Evolutionary conservation across 768 basidiomycete genomes (phyloP), one percentile per base, ranked within the genome.

Genomic region (Gymnopilus junonius): DNA sequence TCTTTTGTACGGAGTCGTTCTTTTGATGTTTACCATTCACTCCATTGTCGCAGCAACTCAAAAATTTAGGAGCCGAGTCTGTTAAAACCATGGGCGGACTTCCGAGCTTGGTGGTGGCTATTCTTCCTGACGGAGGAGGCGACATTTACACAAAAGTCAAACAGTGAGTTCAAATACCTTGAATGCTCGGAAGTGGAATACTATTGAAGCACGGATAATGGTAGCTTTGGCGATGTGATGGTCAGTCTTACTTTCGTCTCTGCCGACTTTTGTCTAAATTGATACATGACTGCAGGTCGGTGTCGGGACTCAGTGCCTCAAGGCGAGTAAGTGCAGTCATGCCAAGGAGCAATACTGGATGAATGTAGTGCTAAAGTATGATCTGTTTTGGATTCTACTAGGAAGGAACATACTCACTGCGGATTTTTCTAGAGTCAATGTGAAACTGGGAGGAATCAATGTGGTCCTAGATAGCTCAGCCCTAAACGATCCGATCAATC

Each of bases 381-480:
- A n/a, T 4, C 17, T 10, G 17, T 20, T 42, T 74, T 29, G 23
- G 27, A 11, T 29, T 42, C 40, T 15, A 51, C 27, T 15, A 56
- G 20, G 35, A 10, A 2, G 5, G 25, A 8, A 23, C 46, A 61
- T 34, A 46, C 23, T 39, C 55, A 63, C 31, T 25, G 59, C 14
- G 34, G 40, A 14, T 2, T 23, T 21, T 25, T 58, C 17, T 21
- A 94, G 92, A 72, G 82, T 94, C 65, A 94, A 94, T 61, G 92
- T 92, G 15, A 94, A 94, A 73, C 80, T 94, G 0, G 93, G 92
- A n/a, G 93, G 93, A 0, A 90, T 93, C 70, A 94, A 94, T 70
- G 85, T 86, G 1, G 80, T 94, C 21, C 92, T 91, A 0, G 89
- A 92, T 54, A 82, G 88, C 0, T 77, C 88, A 0, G 81, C 85